Evolutionary conservation across 495 filamentous ascomycete genomes (phyloP).

Genomic region (Neurospora sp.): DNA sequence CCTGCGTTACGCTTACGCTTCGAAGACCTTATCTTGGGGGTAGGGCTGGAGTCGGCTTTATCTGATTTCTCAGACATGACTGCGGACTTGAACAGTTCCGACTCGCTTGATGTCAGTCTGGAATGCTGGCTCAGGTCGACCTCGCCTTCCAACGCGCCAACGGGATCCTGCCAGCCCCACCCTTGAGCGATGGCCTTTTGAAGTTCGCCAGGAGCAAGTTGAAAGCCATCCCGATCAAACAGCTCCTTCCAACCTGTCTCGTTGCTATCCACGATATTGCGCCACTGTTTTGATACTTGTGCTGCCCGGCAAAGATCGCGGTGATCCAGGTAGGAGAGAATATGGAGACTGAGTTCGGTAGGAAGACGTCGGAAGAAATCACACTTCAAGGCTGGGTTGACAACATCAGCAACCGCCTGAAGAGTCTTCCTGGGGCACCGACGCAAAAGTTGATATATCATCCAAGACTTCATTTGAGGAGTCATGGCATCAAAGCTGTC

Average conservation of each 20-base stretch:
- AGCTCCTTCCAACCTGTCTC: conserved; percentile 94
- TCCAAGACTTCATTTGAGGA: conserved; percentile 74
- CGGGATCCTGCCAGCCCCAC: conserved; percentile 98
- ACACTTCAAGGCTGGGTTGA: conserved; percentile 94
- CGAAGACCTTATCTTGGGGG: conserved; percentile 20
- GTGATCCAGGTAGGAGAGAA: conserved; percentile 77
- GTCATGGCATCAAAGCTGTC: conserved; percentile 88
- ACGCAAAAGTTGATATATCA: conserved; percentile 91
- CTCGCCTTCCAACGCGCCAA: conserved; percentile 64
- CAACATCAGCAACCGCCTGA: conserved; percentile 80
- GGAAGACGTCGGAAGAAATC: conserved; percentile 82
- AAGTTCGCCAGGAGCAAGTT: conserved; percentile 71
- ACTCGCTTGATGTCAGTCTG: conserved; percentile 39
- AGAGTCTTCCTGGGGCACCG: conserved; percentile 84
- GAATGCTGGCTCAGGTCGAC: conserved; percentile 56
- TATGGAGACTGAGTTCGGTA: conserved; percentile 74
- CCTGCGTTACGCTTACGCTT: conserved; percentile 34
- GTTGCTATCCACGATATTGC: conserved; percentile 77
- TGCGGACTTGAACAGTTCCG: conserved; percentile 28
- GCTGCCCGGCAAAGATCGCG: conserved; percentile 85
- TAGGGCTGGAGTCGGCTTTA: neutral
- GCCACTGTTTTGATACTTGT: conserved; percentile 91
- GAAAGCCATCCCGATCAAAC: conserved; percentile 74
- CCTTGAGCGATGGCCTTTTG: conserved; percentile 79
- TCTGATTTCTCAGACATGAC: conserved; percentile 26